phyloP scores from a whole-genome alignment of 768 basidiomycete species.

The Trametes meyenii region DNA sequence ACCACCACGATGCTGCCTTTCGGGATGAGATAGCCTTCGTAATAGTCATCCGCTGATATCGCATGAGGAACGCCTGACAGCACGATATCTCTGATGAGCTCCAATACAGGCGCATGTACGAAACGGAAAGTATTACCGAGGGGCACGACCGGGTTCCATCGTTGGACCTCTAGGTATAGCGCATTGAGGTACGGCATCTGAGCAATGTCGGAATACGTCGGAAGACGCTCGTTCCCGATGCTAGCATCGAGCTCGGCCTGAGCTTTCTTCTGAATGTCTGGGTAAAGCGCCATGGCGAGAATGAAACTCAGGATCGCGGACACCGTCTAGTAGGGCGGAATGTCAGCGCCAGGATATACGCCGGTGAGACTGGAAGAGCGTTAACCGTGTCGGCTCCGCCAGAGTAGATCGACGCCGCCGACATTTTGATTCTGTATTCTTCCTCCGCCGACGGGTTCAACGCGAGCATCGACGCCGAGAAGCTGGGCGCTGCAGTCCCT shows the following conservation, averaged over 20 bases:
- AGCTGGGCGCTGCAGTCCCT: constrained; percentile 27
- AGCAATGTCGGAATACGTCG: constrained; percentile 37
- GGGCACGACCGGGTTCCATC: constrained; percentile 39
- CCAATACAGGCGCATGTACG: neutral
- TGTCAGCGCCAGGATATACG: neutral
- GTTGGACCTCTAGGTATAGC: constrained; percentile 34
- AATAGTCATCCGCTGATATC: constrained; percentile 31
- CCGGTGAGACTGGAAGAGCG: neutral
- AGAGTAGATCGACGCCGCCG: constrained; percentile 32
- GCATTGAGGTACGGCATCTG: constrained; percentile 25
- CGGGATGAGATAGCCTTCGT: constrained; percentile 35
- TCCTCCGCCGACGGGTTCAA: constrained; percentile 53
- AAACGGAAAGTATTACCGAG: constrained; percentile 27
- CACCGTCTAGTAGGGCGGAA: neutral
- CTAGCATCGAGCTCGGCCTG: constrained; percentile 35
- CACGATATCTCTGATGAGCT: neutral
- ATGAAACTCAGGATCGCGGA: constrained; percentile 9
- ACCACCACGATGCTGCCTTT: constrained; percentile 27
- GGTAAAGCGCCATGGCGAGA: constrained; percentile 8
- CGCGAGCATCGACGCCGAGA: constrained; percentile 26
- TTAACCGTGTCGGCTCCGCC: constrained; percentile 23
- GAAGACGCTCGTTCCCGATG: constrained; percentile 42
- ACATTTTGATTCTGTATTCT: constrained; percentile 66
- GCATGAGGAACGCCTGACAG: constrained; percentile 36
- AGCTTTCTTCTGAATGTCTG: constrained; percentile 3